phyloP scores from a whole-genome alignment of 495 filamentous ascomycete species.

The Hyaloscypha bicolor region DNA sequence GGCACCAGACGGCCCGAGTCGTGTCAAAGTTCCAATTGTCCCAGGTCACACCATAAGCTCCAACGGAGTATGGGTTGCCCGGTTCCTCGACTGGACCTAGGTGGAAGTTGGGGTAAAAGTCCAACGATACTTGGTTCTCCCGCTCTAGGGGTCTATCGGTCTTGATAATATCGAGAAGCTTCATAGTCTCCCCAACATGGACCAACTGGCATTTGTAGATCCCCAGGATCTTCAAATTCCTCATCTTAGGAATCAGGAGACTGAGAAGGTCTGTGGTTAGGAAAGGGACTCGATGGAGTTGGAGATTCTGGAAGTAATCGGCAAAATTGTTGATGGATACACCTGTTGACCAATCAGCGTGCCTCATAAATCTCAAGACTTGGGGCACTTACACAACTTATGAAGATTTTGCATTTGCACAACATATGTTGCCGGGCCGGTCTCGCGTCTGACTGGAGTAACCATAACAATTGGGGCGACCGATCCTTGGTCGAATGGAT shows the following conservation, averaged over 20 bases:
- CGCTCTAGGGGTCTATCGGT: conserved; percentile 13
- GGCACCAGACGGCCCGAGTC: conserved; percentile 21
- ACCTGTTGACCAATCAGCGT: conserved; percentile 2
- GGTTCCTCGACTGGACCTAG: conserved; percentile 7
- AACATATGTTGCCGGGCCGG: not conserved
- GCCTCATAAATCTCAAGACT: not conserved
- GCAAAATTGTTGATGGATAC: conserved; percentile 19
- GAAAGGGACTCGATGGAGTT: conserved; percentile 29
- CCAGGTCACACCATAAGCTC: conserved; percentile 28
- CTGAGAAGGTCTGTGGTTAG: conserved; percentile 18
- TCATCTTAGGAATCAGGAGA: conserved; percentile 30
- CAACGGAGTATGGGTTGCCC: conserved; percentile 1
- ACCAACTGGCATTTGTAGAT: conserved; percentile 32
- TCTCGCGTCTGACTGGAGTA: conserved; percentile 4
- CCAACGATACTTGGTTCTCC: conserved; percentile 20
- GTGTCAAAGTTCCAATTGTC: conserved; percentile 27
- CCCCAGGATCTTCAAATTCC: conserved; percentile 21
- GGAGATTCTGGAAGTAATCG: conserved; percentile 22
- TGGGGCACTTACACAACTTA: conserved; percentile 22
- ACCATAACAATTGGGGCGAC: conserved; percentile 10
- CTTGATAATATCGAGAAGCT: conserved; percentile 27
- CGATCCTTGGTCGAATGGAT: not conserved
- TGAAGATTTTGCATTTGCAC: conserved; percentile 15
- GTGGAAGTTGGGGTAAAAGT: conserved; percentile 30
- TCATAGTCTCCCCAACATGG: conserved; percentile 25